Conservation (phyloP, 495 filamentous ascomycete genomes). For the Hypomontagnella submonticulosa region DNA sequence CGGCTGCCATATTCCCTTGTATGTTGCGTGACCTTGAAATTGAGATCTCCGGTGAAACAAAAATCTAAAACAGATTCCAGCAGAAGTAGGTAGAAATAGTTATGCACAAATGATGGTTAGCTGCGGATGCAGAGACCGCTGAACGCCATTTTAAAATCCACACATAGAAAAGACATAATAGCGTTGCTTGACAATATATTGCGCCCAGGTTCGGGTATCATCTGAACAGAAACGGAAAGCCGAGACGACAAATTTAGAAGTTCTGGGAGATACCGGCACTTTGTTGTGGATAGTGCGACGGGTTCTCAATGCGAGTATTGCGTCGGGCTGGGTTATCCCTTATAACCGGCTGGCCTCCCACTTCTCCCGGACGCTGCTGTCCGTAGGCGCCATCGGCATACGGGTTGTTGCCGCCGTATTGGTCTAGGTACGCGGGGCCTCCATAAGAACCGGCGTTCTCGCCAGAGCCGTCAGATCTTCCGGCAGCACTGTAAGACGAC, state of each 20-base stretch:
- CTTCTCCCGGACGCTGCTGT: constrained; percentile 47
- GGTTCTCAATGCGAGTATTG: constrained; percentile 94
- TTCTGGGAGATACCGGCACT: constrained; percentile 98
- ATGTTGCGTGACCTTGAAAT: constrained; percentile 25
- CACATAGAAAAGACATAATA: constrained; percentile 28
- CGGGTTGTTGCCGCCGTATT: constrained; percentile 62
- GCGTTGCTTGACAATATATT: constrained; percentile 29
- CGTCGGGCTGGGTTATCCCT: constrained; percentile 91
- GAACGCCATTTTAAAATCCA: constrained; percentile 38
- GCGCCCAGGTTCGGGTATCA: constrained; percentile 43
- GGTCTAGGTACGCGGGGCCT: constrained; percentile 62
- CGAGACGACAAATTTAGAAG: constrained; percentile 66
- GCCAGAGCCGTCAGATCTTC: constrained; percentile 84
- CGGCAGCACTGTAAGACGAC: constrained; percentile 88
- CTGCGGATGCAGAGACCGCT: constrained; percentile 33
- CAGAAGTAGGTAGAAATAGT: constrained; percentile 18
- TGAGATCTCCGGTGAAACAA: constrained; percentile 13
- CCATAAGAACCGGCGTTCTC: constrained; percentile 67
- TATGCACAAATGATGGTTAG: constrained; percentile 41
- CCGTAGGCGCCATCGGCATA: constrained; percentile 54
- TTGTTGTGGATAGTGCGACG: constrained; percentile 85
- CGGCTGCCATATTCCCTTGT: constrained; percentile 15
- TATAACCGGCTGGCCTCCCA: constrained; percentile 79
- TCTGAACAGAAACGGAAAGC: constrained; percentile 34
- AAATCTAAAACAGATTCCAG: constrained; percentile 23